Base-by-base conservation (phyloP, 371 early-diverging fungal genomes). In the Blakeslea trispora region DNA sequence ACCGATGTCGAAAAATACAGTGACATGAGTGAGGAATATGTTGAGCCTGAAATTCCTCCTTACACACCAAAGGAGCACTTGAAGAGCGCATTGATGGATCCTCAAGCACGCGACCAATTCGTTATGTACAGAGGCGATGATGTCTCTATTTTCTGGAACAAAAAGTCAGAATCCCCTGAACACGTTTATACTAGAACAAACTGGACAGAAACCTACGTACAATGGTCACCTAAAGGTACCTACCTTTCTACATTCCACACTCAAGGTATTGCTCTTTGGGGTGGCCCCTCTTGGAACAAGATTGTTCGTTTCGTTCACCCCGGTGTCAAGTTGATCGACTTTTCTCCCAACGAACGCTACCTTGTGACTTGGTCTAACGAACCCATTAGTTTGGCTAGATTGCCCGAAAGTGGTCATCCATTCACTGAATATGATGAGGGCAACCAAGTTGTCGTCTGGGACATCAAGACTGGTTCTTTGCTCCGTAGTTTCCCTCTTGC, bases 201-300 rank as follows among this genome's bases (percentile, higher is more conserved):
- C 83, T 97, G 97, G 97, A 94, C 96, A 45, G 97, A 96, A 63
- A 86, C 84, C 43, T 94, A 93, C 68, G 88, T 95, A 39, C 81
- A 89, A 69, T 98, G 98, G 97, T 96, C 97, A 11, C 94, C 98
- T 14, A 78, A 83, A 31, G 98, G 99, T 49, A 90, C 93, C 22
- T 99, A 93, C 72, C 81, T 99, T 50, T 83, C 91, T 43, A 95
- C 97, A 34, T 84, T 95, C 84, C 98, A 98, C 72, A 84, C 86
- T 53, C 94, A 90, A 72, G 98, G 98, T 61, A 86, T 97, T 50
- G 95, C 85, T 21, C 83, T 99, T 54, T 99, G 97, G 97, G 97
- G 99, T 68, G 97, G 97, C 32, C 85, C 90, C n/a, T 85, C 87
- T 41, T 96, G 91, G 90, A 82, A 85, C 63, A 89, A 91, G 78